A percentile compares a stretch with the other conserved stretches of the same genome.
phyloP scores from a whole-genome alignment of 2,329 filamentous ascomycete genomes.

The Trichoderma guizhouense region DNA sequence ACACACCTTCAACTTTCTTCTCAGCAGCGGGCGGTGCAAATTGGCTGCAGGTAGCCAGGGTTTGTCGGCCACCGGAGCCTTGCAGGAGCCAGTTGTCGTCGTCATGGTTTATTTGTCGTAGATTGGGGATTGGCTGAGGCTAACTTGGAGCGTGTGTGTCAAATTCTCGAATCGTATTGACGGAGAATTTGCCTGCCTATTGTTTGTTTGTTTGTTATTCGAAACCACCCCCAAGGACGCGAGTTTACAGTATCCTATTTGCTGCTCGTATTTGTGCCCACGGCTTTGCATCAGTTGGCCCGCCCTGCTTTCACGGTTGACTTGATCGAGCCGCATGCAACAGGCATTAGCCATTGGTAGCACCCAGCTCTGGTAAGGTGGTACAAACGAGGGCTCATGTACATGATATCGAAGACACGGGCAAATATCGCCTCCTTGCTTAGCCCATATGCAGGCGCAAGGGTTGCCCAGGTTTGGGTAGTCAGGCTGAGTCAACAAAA shows the following conservation, averaged over 20 bases:
- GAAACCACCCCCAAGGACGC: neutral
- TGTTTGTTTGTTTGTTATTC: neutral
- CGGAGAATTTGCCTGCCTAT: neutral
- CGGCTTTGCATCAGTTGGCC: neutral
- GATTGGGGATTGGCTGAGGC: neutral
- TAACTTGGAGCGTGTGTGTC: neutral
- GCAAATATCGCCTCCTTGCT: conserved; percentile 2
- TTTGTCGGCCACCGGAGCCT: neutral
- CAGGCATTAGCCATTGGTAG: neutral
- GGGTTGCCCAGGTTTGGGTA: neutral
- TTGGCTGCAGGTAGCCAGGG: conserved; percentile 4
- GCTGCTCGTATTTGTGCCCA: neutral
- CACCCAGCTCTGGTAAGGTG: neutral
- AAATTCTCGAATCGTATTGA: neutral
- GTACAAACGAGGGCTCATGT: neutral
- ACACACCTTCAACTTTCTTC: neutral
- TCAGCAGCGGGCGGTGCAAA: conserved; percentile 2
- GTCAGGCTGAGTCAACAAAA: conserved; percentile 2
- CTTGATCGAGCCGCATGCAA: neutral
- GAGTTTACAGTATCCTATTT: neutral
- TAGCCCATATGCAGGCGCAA: conserved; percentile 7
- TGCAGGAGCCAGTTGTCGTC: neutral
- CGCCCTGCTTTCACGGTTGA: neutral
- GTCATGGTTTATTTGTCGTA: neutral
- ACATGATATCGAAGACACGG: neutral